phyloP scores from a whole-genome alignment of 2,329 filamentous ascomycete genomes.

The Colletotrichum sp. region DNA sequence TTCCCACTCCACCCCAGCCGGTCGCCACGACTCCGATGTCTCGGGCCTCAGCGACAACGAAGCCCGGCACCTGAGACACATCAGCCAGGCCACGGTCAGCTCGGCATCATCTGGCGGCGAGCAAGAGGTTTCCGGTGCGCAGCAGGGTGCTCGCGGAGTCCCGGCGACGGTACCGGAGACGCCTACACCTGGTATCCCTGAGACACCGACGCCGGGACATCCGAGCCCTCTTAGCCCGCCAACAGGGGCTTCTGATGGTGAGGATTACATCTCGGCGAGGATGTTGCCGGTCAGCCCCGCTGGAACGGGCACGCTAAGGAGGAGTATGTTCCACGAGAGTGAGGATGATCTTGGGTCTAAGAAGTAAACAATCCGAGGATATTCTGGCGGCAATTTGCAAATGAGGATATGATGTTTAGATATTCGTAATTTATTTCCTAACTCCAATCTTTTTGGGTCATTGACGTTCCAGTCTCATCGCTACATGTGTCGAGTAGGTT shows the following conservation, averaged over 20 bases:
- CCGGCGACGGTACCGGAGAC: conserved; percentile 14
- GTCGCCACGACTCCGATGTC: conserved; percentile 40
- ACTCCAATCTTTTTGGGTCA: not conserved
- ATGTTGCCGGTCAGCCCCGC: conserved; percentile 17
- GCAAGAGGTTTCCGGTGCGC: not conserved
- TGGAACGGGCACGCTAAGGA: conserved; percentile 29
- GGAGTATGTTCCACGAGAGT: conserved; percentile 48
- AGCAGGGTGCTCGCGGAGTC: not conserved
- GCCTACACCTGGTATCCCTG: conserved; percentile 7
- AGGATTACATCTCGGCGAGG: conserved; percentile 30
- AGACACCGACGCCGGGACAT: conserved; percentile 6
- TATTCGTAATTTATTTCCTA: not conserved
- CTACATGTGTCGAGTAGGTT: not conserved
- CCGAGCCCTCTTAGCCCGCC: conserved; percentile 29
- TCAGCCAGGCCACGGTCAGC: conserved; percentile 46
- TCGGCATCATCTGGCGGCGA: conserved; percentile 25
- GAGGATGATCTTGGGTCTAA: conserved; percentile 35
- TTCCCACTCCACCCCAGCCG: not conserved
- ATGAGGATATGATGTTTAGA: not conserved
- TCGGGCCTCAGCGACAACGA: conserved; percentile 47
- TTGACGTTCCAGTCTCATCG: rapidly evolving
- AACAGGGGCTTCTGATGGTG: conserved; percentile 25
- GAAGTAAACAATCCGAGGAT: not conserved
- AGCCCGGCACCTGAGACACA: conserved; percentile 43
- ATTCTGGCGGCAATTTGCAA: not conserved